Evolutionary conservation across 495 filamentous ascomycete species (phyloP), one percentile per base, ranked within the genome.

Genomic region (Trichodelitschia bisporula): DNA sequence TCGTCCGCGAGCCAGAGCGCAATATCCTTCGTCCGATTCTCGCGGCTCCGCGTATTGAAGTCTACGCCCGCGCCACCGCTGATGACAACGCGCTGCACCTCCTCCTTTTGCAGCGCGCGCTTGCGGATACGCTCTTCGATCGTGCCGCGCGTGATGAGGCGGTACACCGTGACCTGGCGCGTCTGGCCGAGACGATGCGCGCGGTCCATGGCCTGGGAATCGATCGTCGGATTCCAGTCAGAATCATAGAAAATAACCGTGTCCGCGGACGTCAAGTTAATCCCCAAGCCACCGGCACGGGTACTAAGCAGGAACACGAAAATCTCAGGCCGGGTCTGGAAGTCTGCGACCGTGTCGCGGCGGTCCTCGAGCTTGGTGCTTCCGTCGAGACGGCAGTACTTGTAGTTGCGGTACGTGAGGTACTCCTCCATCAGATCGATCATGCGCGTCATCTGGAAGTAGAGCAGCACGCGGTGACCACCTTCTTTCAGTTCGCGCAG

Each of bases 381-480:
- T 45, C 86, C 86, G 41, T 97, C 86, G 18, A 97, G 66, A 13
- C 86, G 75, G 36, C 84, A 82, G 56, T 95, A 97, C 48, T 90
- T 91, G 68, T 89, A 93, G 53, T 93, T 92, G 40, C 86, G 73
- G 55, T 92, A 95, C 2, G 86, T 95, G 24, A 99, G 62, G 44
- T 95, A 99, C 51, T 99, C 86, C 44, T 99, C 86, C 74, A 93
- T 93, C 20, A 99, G 56, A 45, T 99, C 86, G 45, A 99, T 95
- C 86, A 99, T 99, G 41, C 77, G 72, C n/a, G 86, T 99, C 86
- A 99, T 99, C 55, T 99, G 86, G 72, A 99, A 99, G 59, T 99
- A 99, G n/a, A 99, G 59, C 4, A 99, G 66, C 12, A 99, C 86
- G 43, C 86, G 82, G 42, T 99, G 86, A 26, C 76, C 76, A 26